Evolutionary conservation across 2,329 filamentous ascomycete genomes (phyloP).

Genomic region (Aspergillus brunneoviolaceus): DNA sequence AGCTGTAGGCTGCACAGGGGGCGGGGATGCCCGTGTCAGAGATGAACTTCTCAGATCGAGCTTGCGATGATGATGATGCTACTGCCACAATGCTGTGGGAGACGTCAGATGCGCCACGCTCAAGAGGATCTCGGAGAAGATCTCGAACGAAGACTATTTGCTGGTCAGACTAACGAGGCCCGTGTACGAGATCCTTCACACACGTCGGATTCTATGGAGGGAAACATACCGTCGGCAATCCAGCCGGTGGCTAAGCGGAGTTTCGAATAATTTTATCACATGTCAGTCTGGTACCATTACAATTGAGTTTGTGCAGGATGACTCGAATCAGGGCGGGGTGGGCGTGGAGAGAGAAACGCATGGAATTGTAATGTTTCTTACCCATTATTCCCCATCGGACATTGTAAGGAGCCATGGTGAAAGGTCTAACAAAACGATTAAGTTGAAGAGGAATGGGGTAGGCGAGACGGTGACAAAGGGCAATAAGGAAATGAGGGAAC

Average conservation of each 20-base stretch:
- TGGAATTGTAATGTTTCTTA: conserved; percentile 21
- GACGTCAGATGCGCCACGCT: conserved; percentile 69
- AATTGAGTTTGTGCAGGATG: not conserved
- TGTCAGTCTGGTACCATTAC: conserved; percentile 16
- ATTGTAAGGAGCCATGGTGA: conserved; percentile 36
- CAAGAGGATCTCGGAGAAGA: conserved; percentile 69
- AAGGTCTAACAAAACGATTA: not conserved
- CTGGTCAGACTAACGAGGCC: not conserved
- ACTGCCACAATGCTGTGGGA: conserved; percentile 76
- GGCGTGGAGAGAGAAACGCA: too few relatives aligned
- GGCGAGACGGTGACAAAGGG: not conserved
- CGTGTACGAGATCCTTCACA: not conserved
- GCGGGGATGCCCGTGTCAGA: conserved; percentile 66
- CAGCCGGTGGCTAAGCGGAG: conserved; percentile 42
- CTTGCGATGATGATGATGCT: conserved; percentile 71
- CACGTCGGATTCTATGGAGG: not conserved
- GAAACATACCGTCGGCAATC: conserved; percentile 40
- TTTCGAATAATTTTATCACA: not conserved
- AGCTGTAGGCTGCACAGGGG: conserved; percentile 71
- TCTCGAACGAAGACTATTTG: conserved; percentile 67
- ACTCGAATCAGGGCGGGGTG: too few relatives aligned
- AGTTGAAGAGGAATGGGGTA: not conserved
- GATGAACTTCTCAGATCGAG: conserved; percentile 71
- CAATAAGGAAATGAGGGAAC: not conserved
- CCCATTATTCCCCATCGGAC: conserved; percentile 47